Conservation (phyloP, 2,329 filamentous ascomycete genomes). For the Sporothrix curviconia region DNA sequence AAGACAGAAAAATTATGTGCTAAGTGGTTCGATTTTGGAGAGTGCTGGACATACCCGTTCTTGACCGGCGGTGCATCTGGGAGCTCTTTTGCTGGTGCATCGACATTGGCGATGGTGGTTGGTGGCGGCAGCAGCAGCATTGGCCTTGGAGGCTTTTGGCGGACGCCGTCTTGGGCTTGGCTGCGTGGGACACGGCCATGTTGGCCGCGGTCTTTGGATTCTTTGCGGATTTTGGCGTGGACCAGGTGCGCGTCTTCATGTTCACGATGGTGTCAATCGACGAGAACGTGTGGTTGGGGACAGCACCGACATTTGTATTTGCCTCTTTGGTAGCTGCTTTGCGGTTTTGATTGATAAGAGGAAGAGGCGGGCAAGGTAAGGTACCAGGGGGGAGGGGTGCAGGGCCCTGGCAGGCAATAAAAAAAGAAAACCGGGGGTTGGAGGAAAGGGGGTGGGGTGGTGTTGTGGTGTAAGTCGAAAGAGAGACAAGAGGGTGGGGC, state of each 20-base stretch:
- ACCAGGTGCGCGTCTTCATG: slow-evolving; percentile 1
- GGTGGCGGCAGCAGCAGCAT: slow-evolving; percentile 36
- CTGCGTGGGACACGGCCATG: slow-evolving; percentile 55
- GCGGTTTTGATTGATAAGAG: slow-evolving; percentile 11
- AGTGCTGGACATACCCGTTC: slow-evolving; percentile 66
- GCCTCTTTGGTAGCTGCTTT: slow-evolving; percentile 26
- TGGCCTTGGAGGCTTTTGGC: slow-evolving; percentile 31
- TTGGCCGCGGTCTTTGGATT: slow-evolving; percentile 34
- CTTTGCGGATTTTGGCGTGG: slow-evolving; percentile 13
- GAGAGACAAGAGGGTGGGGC: slow-evolving; percentile 15
- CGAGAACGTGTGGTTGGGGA: slow-evolving; percentile 44
- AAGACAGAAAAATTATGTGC: no score
- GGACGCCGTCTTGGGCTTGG: slow-evolving; percentile 52
- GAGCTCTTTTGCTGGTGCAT: slow-evolving; percentile 52
- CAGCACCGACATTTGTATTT: slow-evolving; percentile 59
- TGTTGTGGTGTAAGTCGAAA: no score
- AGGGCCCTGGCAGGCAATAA: slow-evolving; percentile 21
- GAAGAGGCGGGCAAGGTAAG: slow-evolving; percentile 7
- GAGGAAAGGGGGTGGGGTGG: slow-evolving; percentile 19
- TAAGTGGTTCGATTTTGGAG: neutral
- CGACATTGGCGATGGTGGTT: neutral
- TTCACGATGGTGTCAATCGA: slow-evolving; percentile 41
- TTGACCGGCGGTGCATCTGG: slow-evolving; percentile 89
- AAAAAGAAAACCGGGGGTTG: slow-evolving; percentile 21
- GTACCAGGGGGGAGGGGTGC: neutral